phyloP scores from a whole-genome alignment of 108 stramenopile species.

The Cafeteria roenbergensis region DNA sequence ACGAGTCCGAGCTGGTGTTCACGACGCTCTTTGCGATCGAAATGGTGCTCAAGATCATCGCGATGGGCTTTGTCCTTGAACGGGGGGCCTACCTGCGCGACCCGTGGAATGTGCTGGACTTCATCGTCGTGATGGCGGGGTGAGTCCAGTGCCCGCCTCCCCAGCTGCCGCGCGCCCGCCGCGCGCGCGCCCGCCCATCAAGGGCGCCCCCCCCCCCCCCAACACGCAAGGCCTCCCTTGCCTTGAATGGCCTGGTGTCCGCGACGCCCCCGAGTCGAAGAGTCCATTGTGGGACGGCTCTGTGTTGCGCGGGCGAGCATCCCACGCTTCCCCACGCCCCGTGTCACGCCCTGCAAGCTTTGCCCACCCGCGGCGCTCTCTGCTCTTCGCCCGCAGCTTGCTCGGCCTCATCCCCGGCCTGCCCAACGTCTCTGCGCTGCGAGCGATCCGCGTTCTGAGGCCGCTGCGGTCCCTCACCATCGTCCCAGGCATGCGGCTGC shows the following conservation, averaged over 20 bases:
- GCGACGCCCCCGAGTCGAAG: too few species aligned
- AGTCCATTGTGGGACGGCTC: too few species aligned
- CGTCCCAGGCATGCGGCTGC: constrained; percentile 4
- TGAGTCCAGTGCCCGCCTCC: too few species aligned
- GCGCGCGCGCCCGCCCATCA: too few species aligned
- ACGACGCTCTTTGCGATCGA: neutral
- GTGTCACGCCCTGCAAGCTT: neutral
- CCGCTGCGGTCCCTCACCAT: constrained; percentile 1
- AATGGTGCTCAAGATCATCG: constrained; percentile 6
- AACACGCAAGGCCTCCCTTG: too few species aligned
- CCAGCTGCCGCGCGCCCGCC: too few species aligned
- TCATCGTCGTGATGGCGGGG: neutral
- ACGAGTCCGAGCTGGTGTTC: neutral
- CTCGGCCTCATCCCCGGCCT: neutral
- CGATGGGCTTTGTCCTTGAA: neutral
- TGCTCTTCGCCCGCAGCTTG: neutral
- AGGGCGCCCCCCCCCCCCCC: too few species aligned
- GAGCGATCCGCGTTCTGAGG: constrained; percentile 11
- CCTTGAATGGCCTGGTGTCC: too few species aligned
- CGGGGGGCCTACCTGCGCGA: constrained; percentile 5
- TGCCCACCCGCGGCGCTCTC: neutral
- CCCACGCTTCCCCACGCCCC: neutral
- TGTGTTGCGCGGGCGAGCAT: neutral
- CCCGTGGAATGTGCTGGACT: constrained; percentile 16
- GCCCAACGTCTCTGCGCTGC: constrained; percentile 2